Base-by-base conservation (phyloP, 2,329 filamentous ascomycete species). In the Sporothrix pallida region DNA sequence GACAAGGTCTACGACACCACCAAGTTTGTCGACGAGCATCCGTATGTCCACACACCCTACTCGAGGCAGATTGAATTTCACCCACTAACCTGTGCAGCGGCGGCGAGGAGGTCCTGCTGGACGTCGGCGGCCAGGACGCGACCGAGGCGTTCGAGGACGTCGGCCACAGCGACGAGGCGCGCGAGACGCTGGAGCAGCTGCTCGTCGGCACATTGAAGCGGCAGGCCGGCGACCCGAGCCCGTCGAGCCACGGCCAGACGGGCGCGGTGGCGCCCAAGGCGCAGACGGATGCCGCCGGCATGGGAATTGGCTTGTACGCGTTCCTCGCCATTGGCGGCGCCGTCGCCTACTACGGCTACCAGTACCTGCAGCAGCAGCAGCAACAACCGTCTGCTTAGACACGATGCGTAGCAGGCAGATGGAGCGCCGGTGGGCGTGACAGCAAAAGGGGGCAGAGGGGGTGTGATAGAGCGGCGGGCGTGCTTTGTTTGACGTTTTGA, bases 141-240 rank as follows among this genome's bases (percentile, higher is more conserved):
- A 97, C 95, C 79, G 96, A 98, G 86, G 95, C 96, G 76, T 99
- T 99, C 82, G 96, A 99, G 87, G 96, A 99, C 84, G 96, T 99
- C 80, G 96, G 96, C 81, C 96, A 99, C 92, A 97, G 93, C 80
- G 96, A 99, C 84, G 96, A 99, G 88, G 96, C 96, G 78, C 92
- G 96, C 78, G 95, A 98, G 87, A 95, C 97, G 78, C 90, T 99
- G 74, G 90, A 92, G 46, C 89, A 90, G 80, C 86, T 97, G 77
- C 84, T 90, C 71, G 88, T 96, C 78, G 95, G 93, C 77, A 87
- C 81, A 52, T 84, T 98, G 82, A 97, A 97, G 90, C 89, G 93
- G 83, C 82, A 89, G 87, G 93, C 90, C 78, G 93, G 93, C 80
- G 94, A 97, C 86, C 93, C 93, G 77, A 85, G 85, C 78, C 93